A percentile compares a stretch with the other conserved stretches of the same genome.
Evolutionary conservation across 2,329 filamentous ascomycete species (phyloP).

Genomic region (Zymoseptoria ardabiliae): DNA sequence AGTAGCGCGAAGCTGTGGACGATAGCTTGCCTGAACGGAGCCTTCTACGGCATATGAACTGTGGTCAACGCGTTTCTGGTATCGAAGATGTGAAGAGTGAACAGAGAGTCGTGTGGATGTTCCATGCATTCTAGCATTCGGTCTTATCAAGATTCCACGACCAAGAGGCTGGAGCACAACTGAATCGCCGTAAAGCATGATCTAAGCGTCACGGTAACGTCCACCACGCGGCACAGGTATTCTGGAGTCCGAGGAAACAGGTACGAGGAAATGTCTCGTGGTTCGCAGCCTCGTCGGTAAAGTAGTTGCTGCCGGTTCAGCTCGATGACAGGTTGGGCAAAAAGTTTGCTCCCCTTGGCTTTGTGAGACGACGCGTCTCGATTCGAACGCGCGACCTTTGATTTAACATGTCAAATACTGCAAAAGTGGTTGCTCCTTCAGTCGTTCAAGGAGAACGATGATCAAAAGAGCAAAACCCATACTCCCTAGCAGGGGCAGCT

Average conservation of each 20-base stretch:
- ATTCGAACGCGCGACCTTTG: not conserved
- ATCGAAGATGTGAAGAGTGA: not conserved
- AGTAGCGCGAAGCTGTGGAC: not conserved
- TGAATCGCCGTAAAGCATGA: too few relatives aligned
- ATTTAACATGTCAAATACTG: not conserved
- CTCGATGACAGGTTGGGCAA: not conserved
- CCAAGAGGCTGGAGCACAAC: too few relatives aligned
- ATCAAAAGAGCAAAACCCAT: not conserved
- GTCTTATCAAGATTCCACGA: too few relatives aligned
- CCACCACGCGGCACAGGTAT: too few relatives aligned
- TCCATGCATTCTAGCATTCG: too few relatives aligned
- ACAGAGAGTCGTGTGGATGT: not conserved
- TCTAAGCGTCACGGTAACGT: too few relatives aligned
- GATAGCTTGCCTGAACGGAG: not conserved
- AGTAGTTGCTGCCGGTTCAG: too few relatives aligned
- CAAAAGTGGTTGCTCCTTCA: not conserved
- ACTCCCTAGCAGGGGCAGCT: not conserved
- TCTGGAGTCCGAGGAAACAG: too few relatives aligned
- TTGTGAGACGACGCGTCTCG: not conserved
- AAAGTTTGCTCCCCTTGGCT: not conserved
- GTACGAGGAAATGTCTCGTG: too few relatives aligned
- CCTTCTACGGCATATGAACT: not conserved
- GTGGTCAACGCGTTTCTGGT: not conserved
- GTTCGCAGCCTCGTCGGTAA: too few relatives aligned
- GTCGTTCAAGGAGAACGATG: not conserved